Conservation (phyloP, 164 flowering plant genomes). For the Paratinospora sagittata region DNA sequence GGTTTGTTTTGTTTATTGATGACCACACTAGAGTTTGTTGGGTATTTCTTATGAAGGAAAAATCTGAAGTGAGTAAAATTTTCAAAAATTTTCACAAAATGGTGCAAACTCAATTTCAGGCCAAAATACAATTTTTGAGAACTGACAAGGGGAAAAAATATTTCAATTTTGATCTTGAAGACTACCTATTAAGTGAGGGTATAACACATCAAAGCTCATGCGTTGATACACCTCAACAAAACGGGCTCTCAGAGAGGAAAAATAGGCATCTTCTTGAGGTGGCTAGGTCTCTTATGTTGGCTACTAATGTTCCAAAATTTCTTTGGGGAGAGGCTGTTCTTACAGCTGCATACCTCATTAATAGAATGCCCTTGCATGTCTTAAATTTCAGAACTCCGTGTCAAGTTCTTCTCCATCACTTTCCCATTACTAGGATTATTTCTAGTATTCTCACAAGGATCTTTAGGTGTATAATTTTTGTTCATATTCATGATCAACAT, state of each 20-base stretch:
- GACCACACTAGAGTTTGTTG: no score
- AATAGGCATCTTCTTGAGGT: constrained; percentile 3
- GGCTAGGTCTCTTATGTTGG: no score
- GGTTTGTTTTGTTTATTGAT: no score
- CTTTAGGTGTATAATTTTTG: background rate
- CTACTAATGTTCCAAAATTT: constrained; percentile 3
- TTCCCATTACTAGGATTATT: no score
- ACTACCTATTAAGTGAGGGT: no score
- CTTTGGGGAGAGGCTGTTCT: background rate
- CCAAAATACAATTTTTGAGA: background rate
- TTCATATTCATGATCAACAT: background rate
- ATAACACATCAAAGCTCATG: background rate
- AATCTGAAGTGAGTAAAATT: no score
- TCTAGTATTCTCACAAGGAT: no score
- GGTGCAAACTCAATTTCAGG: background rate
- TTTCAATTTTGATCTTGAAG: background rate
- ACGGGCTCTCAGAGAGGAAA: constrained; percentile 4
- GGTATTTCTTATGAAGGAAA: no score
- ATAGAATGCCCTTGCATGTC: no score
- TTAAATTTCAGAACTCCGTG: no score
- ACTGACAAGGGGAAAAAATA: background rate
- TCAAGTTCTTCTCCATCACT: no score
- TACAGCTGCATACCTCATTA: no score
- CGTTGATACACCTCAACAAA: constrained; percentile 4
- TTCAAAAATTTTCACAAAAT: background rate